Base-by-base conservation (phyloP, 768 basidiomycete species). In the Agaricus sinodeliciosus region DNA sequence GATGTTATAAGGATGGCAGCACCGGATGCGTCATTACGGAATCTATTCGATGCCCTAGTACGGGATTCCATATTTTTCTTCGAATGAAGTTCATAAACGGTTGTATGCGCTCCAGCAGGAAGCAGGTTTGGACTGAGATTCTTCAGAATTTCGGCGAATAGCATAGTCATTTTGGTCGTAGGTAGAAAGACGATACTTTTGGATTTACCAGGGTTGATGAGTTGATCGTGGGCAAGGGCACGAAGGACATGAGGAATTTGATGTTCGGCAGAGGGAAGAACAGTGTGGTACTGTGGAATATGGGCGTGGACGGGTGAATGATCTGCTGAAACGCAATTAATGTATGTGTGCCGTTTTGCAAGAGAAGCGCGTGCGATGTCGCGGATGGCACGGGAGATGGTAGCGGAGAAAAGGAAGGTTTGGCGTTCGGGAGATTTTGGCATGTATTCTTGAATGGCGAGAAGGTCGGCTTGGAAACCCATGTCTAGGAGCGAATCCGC, bases 401-500 rank as follows among this genome's bases (percentile, higher is more conserved):
- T 94, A 19, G 94, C 93, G 12, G 89, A 91, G 69, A 95, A 94
- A 51, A 97, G 74, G 70, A 95, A 85, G 0, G 93, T 95, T 63
- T 94, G 93, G n/a, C 92, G 82, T 49, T 80, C 64, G 0, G 84
- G 79, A 0, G 69, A 60, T 16, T 71, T 69, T 7, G 87, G 85
- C n/a, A 94, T 73, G 60, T 72, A 76, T 3, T 70, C 62, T 26
- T 77, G 67, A 59, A 95, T 91, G 1, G 77, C 80, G 18, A 88
- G 81, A 27, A 97, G 82, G 60, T 95, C 94, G 19, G 84, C 79
- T 3, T 87, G 79, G 79, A 95, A 96, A 59, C 94, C 94, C 85
- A 94, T 87, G 52, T 93, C 90, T 9, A 97, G 74, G 11, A 95
- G 74, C 0, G 87, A 90, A 62, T 98, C 94, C 9, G 92, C 90